These are phyloP conservation scores for Brassica incana DNA, from an alignment of 345 rosid species.

Conservation along the genomic window DNA sequence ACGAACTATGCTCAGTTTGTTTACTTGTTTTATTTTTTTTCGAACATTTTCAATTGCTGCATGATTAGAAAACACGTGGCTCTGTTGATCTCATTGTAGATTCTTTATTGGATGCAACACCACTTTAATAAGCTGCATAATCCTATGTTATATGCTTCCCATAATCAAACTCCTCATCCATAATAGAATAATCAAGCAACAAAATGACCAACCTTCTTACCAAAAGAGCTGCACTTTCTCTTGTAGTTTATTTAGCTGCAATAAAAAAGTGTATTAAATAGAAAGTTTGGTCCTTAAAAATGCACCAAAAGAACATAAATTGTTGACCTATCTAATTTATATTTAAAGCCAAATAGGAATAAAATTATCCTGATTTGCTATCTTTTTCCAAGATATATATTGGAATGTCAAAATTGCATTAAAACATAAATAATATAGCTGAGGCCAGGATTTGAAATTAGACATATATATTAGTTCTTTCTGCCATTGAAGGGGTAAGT, in stretches of 20 bases:
- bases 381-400: slow-evolving; percentile 4
- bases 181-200: slow-evolving; percentile 1
- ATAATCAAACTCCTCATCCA: background rate
- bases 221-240: background rate
- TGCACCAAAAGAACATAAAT: background rate
- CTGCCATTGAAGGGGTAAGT: slow-evolving; percentile 38
- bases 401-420: background rate
- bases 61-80: slow-evolving; percentile 28
- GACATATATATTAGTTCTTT: slow-evolving; percentile 15
- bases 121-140: slow-evolving; percentile 14
- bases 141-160: slow-evolving; percentile 16
- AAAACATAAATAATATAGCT: background rate
- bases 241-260: background rate
- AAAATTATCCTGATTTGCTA: slow-evolving; percentile 6
- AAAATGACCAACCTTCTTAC: background rate
- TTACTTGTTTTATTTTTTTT: slow-evolving; percentile 9
- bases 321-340: background rate
- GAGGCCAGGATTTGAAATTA: slow-evolving; percentile 21
- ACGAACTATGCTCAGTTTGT: slow-evolving; percentile 21
- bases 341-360: background rate
- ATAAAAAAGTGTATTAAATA: background rate
- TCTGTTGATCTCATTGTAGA: slow-evolving; percentile 10
- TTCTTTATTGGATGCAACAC: slow-evolving; percentile 12
- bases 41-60: slow-evolving; percentile 26
- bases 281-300: background rate